These are phyloP conservation scores for Scleroderma bovista DNA, from an alignment of 768 basidiomycete genomes.

Conservation along the genomic window DNA sequence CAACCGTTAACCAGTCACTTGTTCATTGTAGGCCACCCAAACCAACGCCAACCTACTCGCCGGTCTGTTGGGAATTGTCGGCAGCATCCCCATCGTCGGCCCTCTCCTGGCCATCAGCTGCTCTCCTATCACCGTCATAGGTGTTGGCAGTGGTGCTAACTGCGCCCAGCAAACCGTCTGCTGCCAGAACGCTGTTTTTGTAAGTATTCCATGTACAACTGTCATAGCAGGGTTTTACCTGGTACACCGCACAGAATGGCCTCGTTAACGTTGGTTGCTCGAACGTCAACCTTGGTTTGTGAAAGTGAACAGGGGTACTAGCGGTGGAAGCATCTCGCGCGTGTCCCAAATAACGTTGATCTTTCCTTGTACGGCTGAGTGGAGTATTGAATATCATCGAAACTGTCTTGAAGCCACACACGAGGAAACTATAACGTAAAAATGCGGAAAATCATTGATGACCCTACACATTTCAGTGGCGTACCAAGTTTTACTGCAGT, in stretches of 20 bases:
- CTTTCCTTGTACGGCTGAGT: no score
- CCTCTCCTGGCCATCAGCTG: slow-evolving; percentile 31
- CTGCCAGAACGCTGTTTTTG: slow-evolving; percentile 40
- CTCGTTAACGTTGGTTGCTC: not conserved
- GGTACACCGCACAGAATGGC: not conserved
- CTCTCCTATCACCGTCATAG: slow-evolving; percentile 27
- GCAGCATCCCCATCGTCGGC: no score
- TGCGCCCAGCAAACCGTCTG: slow-evolving; percentile 35
- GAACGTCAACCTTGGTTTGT: not conserved
- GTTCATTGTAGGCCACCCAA: not conserved
- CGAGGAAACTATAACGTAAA: no score
- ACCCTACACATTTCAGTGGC: no score
- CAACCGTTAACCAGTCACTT: not conserved
- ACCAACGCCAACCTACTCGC: not conserved
- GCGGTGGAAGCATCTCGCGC: no score
- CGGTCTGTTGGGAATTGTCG: slow-evolving; percentile 1
- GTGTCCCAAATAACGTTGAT: no score
- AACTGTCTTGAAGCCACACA: no score
- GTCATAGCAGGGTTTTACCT: no score
- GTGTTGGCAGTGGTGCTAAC: slow-evolving; percentile 8
- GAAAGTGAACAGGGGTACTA: not conserved
- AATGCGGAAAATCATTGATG: no score
- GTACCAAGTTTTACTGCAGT: no score
- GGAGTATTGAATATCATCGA: no score
- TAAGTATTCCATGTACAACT: slow-evolving; percentile 17